These are phyloP conservation scores for Scleroderma citrinum DNA, from an alignment of 768 basidiomycete species.

Conservation along the genomic window DNA sequence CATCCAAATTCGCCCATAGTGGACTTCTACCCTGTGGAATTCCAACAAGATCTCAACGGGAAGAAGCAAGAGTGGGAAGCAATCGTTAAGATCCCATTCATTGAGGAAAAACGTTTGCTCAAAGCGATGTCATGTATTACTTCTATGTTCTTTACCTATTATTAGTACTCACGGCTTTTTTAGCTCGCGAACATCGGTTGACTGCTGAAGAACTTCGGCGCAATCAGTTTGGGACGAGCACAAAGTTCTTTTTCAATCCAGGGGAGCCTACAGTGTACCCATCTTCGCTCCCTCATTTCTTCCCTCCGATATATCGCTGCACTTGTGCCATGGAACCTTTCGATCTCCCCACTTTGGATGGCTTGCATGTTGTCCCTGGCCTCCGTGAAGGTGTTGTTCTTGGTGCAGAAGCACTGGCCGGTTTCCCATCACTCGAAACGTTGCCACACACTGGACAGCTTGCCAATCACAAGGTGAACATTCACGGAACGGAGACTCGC, in stretches of 20 bases:
- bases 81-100: slow-evolving; percentile 97
- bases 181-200: slow-evolving; percentile 75
- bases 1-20: slow-evolving; percentile 79
- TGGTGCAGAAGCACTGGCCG: slow-evolving; percentile 81
- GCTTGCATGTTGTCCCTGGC: slow-evolving; percentile 80
- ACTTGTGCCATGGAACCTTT: slow-evolving; percentile 77
- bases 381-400: slow-evolving; percentile 85
- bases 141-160: neutral
- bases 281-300: slow-evolving; percentile 91
- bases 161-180: neutral
- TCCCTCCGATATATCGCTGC: slow-evolving; percentile 81
- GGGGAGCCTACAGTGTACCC: slow-evolving; percentile 66
- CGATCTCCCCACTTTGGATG: slow-evolving; percentile 80
- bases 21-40: slow-evolving; percentile 91
- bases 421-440: slow-evolving; percentile 94
- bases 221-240: slow-evolving; percentile 77
- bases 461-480: slow-evolving; percentile 85
- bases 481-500: slow-evolving; percentile 84
- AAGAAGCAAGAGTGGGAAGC: slow-evolving; percentile 99
- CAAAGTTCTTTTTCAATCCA: slow-evolving; percentile 67
- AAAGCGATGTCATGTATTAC: slow-evolving; percentile 72
- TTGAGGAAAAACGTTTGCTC: slow-evolving; percentile 73
- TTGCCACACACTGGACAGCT: slow-evolving; percentile 72
- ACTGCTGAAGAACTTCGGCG: slow-evolving; percentile 68
- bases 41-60: slow-evolving; percentile 92